Evolutionary conservation across 352 stramenopile genomes (phyloP).

Genomic region (Globisporangium uncinulatum): DNA sequence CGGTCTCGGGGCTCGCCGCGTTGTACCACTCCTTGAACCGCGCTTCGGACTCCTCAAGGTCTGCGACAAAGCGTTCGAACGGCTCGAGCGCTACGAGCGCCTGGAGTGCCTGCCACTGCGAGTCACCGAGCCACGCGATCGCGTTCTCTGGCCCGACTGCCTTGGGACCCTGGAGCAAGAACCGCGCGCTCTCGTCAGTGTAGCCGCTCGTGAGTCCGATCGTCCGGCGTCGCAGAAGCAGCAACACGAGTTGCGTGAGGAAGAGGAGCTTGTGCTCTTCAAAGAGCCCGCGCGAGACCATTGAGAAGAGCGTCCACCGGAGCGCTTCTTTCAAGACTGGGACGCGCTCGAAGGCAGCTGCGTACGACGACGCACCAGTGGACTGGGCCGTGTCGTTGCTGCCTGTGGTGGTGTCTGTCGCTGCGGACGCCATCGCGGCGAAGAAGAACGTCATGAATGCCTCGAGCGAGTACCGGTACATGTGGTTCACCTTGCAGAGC

Average conservation of each 20-base stretch:
- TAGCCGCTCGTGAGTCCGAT: slow-evolving; percentile 71
- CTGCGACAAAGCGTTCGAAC: slow-evolving; percentile 82
- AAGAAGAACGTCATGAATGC: slow-evolving; percentile 88
- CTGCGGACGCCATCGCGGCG: slow-evolving; percentile 39
- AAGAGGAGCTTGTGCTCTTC: slow-evolving; percentile 91
- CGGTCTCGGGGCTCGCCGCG: slow-evolving; percentile 66
- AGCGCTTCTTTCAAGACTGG: slow-evolving; percentile 65
- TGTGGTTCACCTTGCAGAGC: slow-evolving; percentile 88
- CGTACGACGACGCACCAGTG: slow-evolving; percentile 18
- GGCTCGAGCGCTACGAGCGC: slow-evolving; percentile 70
- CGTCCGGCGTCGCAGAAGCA: slow-evolving; percentile 59
- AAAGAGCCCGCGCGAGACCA: slow-evolving; percentile 88
- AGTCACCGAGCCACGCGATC: slow-evolving; percentile 81
- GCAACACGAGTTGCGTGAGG: slow-evolving; percentile 83
- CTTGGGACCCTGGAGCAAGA: slow-evolving; percentile 76
- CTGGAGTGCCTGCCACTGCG: slow-evolving; percentile 80
- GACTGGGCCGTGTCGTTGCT: slow-evolving; percentile 15
- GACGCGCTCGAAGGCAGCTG: slow-evolving; percentile 48
- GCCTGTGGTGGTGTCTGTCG: neutral
- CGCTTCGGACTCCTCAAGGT: slow-evolving; percentile 87
- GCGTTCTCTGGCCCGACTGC: slow-evolving; percentile 59
- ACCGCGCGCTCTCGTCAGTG: slow-evolving; percentile 62
- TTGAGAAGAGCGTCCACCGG: slow-evolving; percentile 85
- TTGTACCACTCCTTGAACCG: slow-evolving; percentile 93
- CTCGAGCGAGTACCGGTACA: slow-evolving; percentile 93